Evolutionary conservation across 148 eudicot species (phyloP).

Genomic region (Chenopodium suecicum): DNA sequence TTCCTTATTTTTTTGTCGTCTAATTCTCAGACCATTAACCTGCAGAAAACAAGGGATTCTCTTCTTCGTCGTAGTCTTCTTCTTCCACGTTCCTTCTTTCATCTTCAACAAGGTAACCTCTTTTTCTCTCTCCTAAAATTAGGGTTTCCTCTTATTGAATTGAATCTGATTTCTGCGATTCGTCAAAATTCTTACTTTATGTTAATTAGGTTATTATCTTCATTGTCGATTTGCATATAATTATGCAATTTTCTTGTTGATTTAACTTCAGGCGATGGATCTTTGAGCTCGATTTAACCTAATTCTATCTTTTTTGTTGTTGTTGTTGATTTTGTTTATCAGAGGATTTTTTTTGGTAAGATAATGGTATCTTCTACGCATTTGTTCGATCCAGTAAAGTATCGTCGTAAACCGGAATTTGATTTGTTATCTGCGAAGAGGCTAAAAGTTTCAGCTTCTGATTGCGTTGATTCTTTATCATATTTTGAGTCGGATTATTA

Average conservation of each 20-base stretch:
- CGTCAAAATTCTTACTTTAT: too few relatives aligned
- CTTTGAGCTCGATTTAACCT: neutral
- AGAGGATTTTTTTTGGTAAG: neutral
- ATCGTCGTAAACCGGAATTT: neutral
- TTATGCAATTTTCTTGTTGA: neutral
- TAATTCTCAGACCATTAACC: neutral
- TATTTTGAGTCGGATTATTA: slow-evolving; percentile 10
- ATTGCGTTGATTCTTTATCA: neutral
- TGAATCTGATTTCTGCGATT: neutral
- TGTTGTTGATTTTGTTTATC: neutral
- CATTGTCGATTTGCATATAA: neutral
- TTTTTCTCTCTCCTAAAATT: neutral
- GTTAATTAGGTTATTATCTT: neutral
- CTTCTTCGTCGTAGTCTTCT: neutral
- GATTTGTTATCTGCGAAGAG: slow-evolving; percentile 23
- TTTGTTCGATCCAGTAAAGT: neutral
- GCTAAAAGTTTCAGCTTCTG: slow-evolving; percentile 26
- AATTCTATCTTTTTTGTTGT: neutral
- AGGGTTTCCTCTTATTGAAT: neutral
- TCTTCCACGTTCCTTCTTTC: neutral
- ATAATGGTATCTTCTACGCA: slow-evolving; percentile 39
- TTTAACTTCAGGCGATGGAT: neutral
- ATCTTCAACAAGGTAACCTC: neutral
- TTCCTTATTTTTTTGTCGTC: neutral
- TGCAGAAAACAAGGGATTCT: too few relatives aligned